A percentile compares a stretch with the other conserved stretches of the same genome.
These are phyloP conservation scores for Tulasnella sp. DNA, from an alignment of 768 basidiomycete species.

Conservation along the genomic window DNA sequence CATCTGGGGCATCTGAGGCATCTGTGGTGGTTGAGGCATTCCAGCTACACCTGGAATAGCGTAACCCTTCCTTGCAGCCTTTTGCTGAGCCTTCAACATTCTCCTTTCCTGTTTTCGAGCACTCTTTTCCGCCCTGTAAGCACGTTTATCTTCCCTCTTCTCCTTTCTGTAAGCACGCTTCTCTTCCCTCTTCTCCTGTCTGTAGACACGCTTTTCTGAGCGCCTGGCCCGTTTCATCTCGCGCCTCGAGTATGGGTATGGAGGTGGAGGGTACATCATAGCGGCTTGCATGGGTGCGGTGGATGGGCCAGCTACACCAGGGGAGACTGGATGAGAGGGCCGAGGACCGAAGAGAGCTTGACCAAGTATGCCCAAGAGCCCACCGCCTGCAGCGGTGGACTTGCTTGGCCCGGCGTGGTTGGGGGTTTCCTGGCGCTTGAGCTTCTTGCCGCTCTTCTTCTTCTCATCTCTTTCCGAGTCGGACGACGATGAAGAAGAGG, in stretches of 20 bases:
- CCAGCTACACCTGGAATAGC: not conserved
- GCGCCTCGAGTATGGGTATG: not conserved
- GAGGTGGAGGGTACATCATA: not conserved
- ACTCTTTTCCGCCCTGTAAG: not conserved
- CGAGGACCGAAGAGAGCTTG: not conserved
- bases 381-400: not conserved
- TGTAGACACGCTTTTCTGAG: not conserved
- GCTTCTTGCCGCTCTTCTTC: constrained; percentile 13
- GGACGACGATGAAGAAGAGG: not conserved
- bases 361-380: not conserved
- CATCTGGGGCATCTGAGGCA: not conserved
- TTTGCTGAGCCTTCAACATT: not conserved
- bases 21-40: not conserved
- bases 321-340: not conserved
- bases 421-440: not conserved
- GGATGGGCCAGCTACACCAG: not conserved
- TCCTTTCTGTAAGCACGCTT: not conserved
- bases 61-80: not conserved
- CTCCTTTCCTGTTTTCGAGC: not conserved
- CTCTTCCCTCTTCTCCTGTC: not conserved
- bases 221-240: not conserved
- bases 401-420: not conserved
- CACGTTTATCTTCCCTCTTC: constrained; percentile 6
- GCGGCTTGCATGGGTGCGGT: not conserved
- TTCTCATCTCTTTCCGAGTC: not conserved